Base-by-base conservation (phyloP, 108 stramenopile genomes). In the Cyclotella sp. region DNA sequence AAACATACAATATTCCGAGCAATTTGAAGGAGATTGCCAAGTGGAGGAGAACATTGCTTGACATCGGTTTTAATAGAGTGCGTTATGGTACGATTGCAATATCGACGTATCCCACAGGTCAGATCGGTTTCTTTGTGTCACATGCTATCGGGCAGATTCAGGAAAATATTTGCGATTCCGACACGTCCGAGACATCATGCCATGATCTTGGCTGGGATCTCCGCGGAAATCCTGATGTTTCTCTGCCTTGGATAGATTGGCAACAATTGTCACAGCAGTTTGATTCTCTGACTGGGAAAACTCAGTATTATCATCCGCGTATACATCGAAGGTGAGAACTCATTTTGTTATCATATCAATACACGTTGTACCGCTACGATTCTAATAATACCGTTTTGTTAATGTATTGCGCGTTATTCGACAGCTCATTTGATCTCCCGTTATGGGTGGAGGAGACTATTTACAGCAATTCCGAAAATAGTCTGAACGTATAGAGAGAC, bases 1-100 rank as follows among this genome's bases (percentile, higher is more conserved):
- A 94, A 52, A 89, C 90, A n/a, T 90, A 89, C 63, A 89, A 89
- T 66, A 84, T 94, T 54, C 90, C 90, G 11, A 84, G 87, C 15
- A 87, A 90, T 70, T 49, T 94, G 6, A 77, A 86, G 18, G 85
- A 81, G 41, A 89, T 91, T 75, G 59, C 69, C 12, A 70, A 64
- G 7, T 94, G 93, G 93, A 80, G 91, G 53, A 39, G 66, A 18
- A 47, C 65, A 26, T 57, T 82, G 53, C 63, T 88, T 60, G 79
- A 83, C 30, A 68, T 85, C 49, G 91, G 93, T 13, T 94, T 94
- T 72, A 29, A 55, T n/a, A 62, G 72, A 6, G 78, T 78, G 18
- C 77, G 88, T 27, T 94, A 94, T 79, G 93, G 91, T n/a, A 82
- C 75, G 6, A 86, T 91, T 43, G 63, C 77, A 24, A 91, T 90